Base-by-base conservation (phyloP, 225 moss, liverwort and hornwort species). In the Antitrichia curtipendula region DNA sequence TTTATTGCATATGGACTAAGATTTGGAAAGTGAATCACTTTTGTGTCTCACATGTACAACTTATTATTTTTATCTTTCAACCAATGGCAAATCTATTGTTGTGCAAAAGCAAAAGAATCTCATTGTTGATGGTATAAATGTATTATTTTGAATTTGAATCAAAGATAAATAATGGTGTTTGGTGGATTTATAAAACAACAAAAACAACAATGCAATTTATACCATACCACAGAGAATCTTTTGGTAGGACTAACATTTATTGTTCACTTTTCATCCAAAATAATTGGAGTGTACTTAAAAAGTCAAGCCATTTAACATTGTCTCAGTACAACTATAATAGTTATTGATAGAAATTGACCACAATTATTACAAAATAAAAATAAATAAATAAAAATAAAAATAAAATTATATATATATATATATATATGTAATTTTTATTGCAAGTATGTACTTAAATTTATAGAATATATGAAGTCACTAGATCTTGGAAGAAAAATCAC, bases 181-280 rank as follows among this genome's bases (percentile, higher is more conserved):
- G 4, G 4, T 8, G 27, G 5, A 54, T 3, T n/a, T 38, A 2
- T 17, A 56, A 56, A 53, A 25, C 16, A 25, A 3, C 16, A 25
- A 3, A 0, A 1, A 1, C 53, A 75, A 75, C 1, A 36, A 75
- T 34, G 3, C 1, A 13, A 75, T 34, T 22, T 34, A 53, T 36
- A 2, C 3, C 8, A 1, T 36, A 0, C 3, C 2, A 1, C 36
- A 53, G 5, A 36, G 2, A 36, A 14, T 75, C 0, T 34, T 22
- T 53, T 36, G 23, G 7, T 0, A 0, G 0, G 8, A 4, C 22
- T 52, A 50, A 7, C 2, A 32, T 12, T 32, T 32, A 31, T 12
- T 22, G 5, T 1, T 52, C 5, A 23, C 1, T 52, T 52, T 52
- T 52, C 13, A 50, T 50, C 2, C 21, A 75, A 49, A 70, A 21